Base-by-base conservation (phyloP, 1,139 yeast species). In the Sugiyamaella japonica region DNA sequence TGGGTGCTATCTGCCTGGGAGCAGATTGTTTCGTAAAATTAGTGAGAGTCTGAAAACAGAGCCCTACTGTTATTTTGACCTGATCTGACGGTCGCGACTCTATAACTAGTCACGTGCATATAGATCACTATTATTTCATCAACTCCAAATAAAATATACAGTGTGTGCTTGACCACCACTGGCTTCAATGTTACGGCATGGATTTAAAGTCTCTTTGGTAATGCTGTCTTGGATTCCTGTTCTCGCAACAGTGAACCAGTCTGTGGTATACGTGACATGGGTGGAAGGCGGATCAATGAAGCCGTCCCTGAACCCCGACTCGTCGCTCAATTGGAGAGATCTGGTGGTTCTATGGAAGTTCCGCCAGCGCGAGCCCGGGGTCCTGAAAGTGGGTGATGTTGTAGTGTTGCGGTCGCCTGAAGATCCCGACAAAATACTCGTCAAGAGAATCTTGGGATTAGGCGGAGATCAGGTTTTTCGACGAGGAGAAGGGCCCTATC, bases 201-300 rank as follows among this genome's bases (percentile, higher is more conserved):
- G 52, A 20, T 29, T 51, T 38, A 50, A 43, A 25, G 53, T 36
- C 13, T 40, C 53, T 9, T 53, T 64, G 20, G 52, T 61, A 32
- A 60, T 64, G 54, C 61, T 70, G 31, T 61, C 74, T 50, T 90
- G 97, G 97, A 72, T 89, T 41, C 97, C 97, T 0, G 97, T 90
- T 50, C 71, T 80, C 17, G 79, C 84, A 63, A 80, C 89, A 0
- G 72, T 86, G 60, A 79, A 84, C 37, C 89, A 86, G 63, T 89
- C 87, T 68, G 82, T 83, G 6, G 82, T 82, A 54, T 90, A 84
- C 68, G 79, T 91, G 15, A 88, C 89, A 16, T 81, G 83, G 68
- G 81, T 91, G n/a, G 81, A 84, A 39, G 98, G 98, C 1, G 71
- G 79, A 40, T 89, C 96, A 16, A 91, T 91, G 98, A 78, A 88